Evolutionary conservation across 768 basidiomycete species (phyloP), one percentile per base, ranked within the genome.

Genomic region (Termitomyces heimii): DNA sequence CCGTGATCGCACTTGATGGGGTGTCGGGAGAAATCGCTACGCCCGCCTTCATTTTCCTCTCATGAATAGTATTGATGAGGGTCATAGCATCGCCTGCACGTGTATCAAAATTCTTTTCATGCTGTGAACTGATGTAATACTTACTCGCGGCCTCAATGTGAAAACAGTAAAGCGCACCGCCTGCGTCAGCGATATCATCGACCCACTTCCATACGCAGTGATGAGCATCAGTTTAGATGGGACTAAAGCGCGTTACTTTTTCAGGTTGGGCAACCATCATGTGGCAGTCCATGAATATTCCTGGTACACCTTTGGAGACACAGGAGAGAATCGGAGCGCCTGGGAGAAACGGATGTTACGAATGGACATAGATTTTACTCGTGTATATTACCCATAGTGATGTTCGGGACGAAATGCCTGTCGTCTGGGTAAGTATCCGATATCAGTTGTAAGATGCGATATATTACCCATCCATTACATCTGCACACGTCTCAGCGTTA

Each of bases 231-330:
- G 12, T 28, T 56, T 20, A 12, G 40, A 4, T 48, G 8, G 35
- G 32, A 26, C 20, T 14, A 29, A 35, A 45, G 18, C 20, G 50
- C 46, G 66, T 49, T 63, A 92, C 95, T 79, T 88, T 87, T 67
- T 89, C 92, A 10, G 97, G 97, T 49, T 98, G 77, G 0, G 94
- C 71, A 20, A 99, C 97, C 97, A 99, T 99, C 97, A 98, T 98
- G 73, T 99, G 97, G 72, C 95, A 98, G 73, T 99, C 97, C 96
- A 99, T 98, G 77, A 94, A 98, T 64, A 98, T 97, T 53, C 84
- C 92, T 2, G 96, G 95, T 22, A 98, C 83, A 35, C 85, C 83
- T 71, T 94, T 94, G 53, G 82, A 77, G 22, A 99, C 86, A 63
- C 87, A 91, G 31, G 89, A 78, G 32, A 98, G 82, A 49, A 98